These are phyloP conservation scores for Pleurotus eryngii DNA, from an alignment of 768 basidiomycete species.

Conservation along the genomic window DNA sequence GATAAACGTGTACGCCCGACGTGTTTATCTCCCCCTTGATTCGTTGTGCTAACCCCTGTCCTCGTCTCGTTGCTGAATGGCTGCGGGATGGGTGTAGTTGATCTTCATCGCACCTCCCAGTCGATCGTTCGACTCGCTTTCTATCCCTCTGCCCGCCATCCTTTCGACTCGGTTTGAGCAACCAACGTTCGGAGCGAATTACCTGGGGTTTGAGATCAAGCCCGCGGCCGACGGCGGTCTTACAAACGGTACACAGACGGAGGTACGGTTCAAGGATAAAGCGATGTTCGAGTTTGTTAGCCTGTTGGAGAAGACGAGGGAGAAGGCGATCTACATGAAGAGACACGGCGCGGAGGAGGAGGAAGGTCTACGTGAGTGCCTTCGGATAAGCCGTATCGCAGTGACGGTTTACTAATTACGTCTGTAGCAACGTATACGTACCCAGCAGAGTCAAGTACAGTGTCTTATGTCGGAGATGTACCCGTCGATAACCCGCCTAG, in stretches of 20 bases:
- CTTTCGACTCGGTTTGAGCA: constrained; percentile 73
- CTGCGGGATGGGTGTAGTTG: constrained; percentile 38
- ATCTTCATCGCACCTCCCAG: constrained; percentile 49
- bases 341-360: constrained; percentile 50
- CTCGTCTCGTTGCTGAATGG: neutral
- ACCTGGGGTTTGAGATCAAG: constrained; percentile 60
- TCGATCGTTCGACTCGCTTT: constrained; percentile 41
- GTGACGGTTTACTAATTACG: neutral
- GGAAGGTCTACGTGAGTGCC: constrained; percentile 58
- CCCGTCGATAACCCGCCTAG: constrained; percentile 52
- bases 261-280: constrained; percentile 65
- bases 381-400: neutral
- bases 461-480: constrained; percentile 34
- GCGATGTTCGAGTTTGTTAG: constrained; percentile 74
- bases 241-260: constrained; percentile 57
- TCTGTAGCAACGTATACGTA: constrained; percentile 42
- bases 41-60: constrained; percentile 1
- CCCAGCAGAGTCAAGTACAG: constrained; percentile 41
- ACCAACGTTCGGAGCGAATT: constrained; percentile 70
- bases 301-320: constrained; percentile 72
- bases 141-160: constrained; percentile 62
- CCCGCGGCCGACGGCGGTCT: constrained; percentile 69
- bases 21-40: neutral
- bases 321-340: constrained; percentile 73
- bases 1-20: constrained; percentile 61